Conservation (phyloP, 148 eudicot species). For the Fagopyrum tataricum region DNA sequence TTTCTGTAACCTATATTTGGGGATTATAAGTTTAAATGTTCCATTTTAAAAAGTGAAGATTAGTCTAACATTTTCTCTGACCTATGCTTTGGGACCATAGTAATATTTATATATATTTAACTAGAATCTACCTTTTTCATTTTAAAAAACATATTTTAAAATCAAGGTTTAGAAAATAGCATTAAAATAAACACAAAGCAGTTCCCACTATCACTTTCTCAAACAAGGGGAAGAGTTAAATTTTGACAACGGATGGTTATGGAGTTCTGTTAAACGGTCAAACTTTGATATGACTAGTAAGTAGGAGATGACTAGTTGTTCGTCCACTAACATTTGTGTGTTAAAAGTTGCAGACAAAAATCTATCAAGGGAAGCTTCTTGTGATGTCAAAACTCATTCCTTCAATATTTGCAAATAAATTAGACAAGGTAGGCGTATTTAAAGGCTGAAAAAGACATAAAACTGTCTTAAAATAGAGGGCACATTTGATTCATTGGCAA, state of each 20-base stretch:
- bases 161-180: too few species aligned
- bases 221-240: not conserved
- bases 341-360: not conserved
- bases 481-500: too few species aligned
- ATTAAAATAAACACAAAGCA: not conserved
- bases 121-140: not conserved
- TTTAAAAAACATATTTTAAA: not conserved
- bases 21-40: too few species aligned
- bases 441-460: too few species aligned
- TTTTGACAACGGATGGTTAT: not conserved
- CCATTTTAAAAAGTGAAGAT: too few species aligned
- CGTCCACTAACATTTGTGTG: not conserved
- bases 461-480: too few species aligned
- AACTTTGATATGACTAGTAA: conserved; percentile 2
- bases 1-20: too few species aligned
- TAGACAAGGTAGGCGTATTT: too few species aligned
- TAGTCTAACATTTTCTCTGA: too few species aligned
- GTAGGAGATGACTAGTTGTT: not conserved
- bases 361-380: not conserved
- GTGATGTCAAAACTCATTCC: not conserved
- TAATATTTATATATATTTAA: not conserved
- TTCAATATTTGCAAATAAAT: not conserved
- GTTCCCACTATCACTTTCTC: not conserved
- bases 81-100: too few species aligned
- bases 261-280: not conserved